Evolutionary conservation across 75 land plant species (phyloP).

Genomic region (Selaginella tamariscina): DNA sequence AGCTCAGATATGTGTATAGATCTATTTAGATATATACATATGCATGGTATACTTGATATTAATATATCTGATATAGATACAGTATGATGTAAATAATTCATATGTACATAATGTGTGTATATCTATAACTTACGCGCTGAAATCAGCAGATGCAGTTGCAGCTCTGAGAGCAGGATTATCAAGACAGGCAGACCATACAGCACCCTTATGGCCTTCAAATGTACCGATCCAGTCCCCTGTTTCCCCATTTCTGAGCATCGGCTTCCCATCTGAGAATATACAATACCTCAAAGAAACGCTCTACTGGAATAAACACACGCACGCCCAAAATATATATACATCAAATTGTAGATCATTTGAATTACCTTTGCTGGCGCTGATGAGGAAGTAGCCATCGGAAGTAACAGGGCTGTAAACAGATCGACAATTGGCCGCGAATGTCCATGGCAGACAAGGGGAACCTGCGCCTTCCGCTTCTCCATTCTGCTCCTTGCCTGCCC

Average conservation of each 20-base stretch:
- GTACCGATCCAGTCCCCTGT: slow-evolving; percentile 97
- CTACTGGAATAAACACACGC: too few species aligned
- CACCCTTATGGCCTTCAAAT: slow-evolving; percentile 25
- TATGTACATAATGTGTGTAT: neutral
- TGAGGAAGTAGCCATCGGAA: slow-evolving; percentile 78
- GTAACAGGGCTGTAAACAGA: slow-evolving; percentile 84
- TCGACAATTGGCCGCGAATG: slow-evolving; percentile 92
- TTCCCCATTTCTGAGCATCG: slow-evolving; percentile 86
- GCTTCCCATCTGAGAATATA: slow-evolving; percentile 23
- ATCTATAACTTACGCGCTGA: slow-evolving; percentile 48
- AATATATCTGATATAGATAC: too few species aligned
- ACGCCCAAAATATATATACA: too few species aligned
- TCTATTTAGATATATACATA: too few species aligned
- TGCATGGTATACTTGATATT: too few species aligned
- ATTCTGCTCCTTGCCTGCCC: too few species aligned
- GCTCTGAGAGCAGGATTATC: slow-evolving; percentile 71
- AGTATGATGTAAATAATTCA: neutral
- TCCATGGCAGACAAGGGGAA: slow-evolving; percentile 88
- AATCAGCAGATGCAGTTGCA: slow-evolving; percentile 85
- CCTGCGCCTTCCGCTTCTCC: slow-evolving; percentile 75
- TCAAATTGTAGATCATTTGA: too few species aligned
- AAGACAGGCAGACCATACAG: neutral
- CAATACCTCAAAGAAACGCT: neutral
- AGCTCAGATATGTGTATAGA: too few species aligned
- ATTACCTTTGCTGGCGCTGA: slow-evolving; percentile 92